Evolutionary conservation across 768 basidiomycete genomes (phyloP).

Genomic region (Vararia minispora): DNA sequence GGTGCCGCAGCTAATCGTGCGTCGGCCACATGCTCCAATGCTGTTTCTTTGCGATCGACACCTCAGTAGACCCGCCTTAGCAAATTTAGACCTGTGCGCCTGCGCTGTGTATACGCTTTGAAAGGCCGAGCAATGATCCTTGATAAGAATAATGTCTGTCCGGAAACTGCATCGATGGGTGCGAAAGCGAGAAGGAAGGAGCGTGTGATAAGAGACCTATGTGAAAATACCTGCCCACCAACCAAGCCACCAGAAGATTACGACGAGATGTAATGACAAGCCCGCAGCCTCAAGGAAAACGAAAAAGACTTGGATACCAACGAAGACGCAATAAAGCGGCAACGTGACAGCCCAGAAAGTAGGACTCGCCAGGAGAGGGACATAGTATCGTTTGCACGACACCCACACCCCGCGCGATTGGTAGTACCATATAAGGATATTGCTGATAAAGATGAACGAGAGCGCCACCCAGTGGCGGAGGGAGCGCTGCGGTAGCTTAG

Average conservation of each 20-base stretch:
- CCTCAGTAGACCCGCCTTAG: no score
- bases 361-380: constrained; percentile 47
- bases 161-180: no score
- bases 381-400: constrained; percentile 39
- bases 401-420: constrained; percentile 49
- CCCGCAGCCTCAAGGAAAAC: constrained; percentile 48
- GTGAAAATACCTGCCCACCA: constrained; percentile 49
- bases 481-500: constrained; percentile 48
- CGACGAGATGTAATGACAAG: constrained; percentile 45
- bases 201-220: constrained; percentile 14
- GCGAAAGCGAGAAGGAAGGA: constrained; percentile 1
- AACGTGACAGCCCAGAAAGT: constrained; percentile 53
- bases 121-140: no score
- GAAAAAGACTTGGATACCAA: constrained; percentile 58
- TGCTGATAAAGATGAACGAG: constrained; percentile 35
- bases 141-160: no score
- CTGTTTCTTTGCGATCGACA: no score
- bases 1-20: no score
- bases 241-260: constrained; percentile 65
- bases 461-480: constrained; percentile 60
- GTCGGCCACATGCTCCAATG: no score
- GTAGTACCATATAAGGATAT: constrained; percentile 38
- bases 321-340: constrained; percentile 53
- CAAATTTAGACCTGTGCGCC: no score
- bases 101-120: no score